A percentile compares a stretch with the other conserved stretches of the same genome.
phyloP scores from a whole-genome alignment of 306 rosid genomes.

The Hylodesmum podocarpum region DNA sequence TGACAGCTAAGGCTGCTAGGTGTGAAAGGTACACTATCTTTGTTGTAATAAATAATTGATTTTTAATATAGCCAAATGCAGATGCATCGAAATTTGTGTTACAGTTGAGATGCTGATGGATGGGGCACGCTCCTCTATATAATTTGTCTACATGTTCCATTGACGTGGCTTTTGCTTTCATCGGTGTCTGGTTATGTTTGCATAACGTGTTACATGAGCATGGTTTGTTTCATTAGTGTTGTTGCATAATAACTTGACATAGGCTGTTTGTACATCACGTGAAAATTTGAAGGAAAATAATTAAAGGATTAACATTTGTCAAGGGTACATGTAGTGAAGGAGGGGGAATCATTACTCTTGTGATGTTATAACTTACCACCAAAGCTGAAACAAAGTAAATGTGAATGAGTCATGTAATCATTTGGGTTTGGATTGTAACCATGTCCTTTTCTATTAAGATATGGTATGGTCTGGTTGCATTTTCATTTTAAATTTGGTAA shows the following conservation, averaged over 20 bases:
- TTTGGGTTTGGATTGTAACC: too few relatives aligned
- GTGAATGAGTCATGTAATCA: too few relatives aligned
- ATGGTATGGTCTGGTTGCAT: not conserved
- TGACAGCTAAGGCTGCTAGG: not conserved
- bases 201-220: not conserved
- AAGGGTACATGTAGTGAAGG: not conserved
- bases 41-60: constrained; percentile 16
- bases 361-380: not conserved
- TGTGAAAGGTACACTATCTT: constrained; percentile 7
- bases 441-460: too few relatives aligned
- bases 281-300: not conserved
- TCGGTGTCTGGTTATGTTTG: not conserved
- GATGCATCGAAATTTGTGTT: constrained; percentile 1
- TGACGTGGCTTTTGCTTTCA: not conserved
- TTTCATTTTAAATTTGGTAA: too few relatives aligned
- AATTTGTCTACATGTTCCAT: not conserved
- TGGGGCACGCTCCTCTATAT: constrained; percentile 1
- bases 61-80: constrained; percentile 9
- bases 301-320: not conserved
- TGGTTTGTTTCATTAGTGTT: not conserved
- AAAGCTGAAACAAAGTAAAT: too few relatives aligned
- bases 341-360: not conserved
- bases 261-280: not conserved
- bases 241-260: not conserved
- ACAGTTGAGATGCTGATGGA: not conserved